Percentiles rank a stretch among this genome's conserved stretches.
These are phyloP conservation scores for Xerocomellus chrysenteron DNA, from an alignment of 768 basidiomycete species.

Conservation along the genomic window DNA sequence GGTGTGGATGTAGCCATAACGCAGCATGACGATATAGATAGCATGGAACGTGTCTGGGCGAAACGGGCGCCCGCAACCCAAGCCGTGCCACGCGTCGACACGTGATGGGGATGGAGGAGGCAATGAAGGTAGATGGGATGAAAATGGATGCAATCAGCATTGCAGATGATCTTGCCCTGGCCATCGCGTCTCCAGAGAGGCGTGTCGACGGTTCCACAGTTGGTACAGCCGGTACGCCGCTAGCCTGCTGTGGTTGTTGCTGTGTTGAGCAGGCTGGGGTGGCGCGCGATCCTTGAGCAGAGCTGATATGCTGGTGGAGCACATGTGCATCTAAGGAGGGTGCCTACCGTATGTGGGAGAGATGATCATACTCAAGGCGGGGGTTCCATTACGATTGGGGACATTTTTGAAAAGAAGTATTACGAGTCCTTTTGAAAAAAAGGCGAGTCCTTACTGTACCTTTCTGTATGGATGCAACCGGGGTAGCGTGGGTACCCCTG, in stretches of 20 bases:
- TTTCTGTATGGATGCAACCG: no score
- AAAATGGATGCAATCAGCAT: slow-evolving; percentile 47
- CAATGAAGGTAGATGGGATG: slow-evolving; percentile 35
- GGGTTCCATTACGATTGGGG: no score
- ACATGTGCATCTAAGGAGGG: no score
- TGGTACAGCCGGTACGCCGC: slow-evolving; percentile 50
- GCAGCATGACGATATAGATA: slow-evolving; percentile 35
- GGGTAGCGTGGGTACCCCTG: background rate
- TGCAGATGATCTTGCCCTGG: slow-evolving; percentile 83
- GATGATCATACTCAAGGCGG: no score
- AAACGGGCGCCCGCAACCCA: slow-evolving; percentile 36
- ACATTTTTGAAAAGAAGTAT: no score
- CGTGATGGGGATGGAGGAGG: slow-evolving; percentile 38
- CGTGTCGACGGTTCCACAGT: slow-evolving; percentile 75
- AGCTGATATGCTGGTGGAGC: no score
- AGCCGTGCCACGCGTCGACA: slow-evolving; percentile 33
- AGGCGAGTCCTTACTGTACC: no score
- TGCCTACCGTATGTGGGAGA: no score
- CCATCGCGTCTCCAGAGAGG: slow-evolving; percentile 84
- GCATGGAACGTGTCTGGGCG: slow-evolving; percentile 23
- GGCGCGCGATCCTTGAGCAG: no score
- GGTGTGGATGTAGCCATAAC: slow-evolving; percentile 30
- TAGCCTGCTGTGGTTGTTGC: no score
- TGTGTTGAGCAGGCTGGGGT: no score
- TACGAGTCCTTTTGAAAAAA: no score